Percentiles rank a stretch among this genome's conserved stretches.
phyloP scores from a whole-genome alignment of 495 filamentous ascomycete genomes.

The Xylaria palmicola region DNA sequence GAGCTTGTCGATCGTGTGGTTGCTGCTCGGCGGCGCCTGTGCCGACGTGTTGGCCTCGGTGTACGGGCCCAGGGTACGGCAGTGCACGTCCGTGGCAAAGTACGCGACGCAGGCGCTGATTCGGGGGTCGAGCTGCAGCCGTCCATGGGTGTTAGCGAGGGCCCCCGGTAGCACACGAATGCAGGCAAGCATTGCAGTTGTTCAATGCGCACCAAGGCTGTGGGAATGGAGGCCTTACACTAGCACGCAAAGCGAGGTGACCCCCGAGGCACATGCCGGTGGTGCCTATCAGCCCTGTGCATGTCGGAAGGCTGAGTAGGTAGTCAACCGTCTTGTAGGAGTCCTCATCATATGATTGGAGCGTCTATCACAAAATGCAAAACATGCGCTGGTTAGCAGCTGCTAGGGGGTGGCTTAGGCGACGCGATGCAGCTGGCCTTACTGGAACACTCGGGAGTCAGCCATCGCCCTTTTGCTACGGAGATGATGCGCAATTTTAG shows the following conservation, averaged over 20 bases:
- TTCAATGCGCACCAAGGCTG: not conserved
- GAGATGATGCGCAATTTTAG: no score
- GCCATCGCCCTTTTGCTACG: no score
- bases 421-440: conserved; percentile 3
- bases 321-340: conserved; percentile 68
- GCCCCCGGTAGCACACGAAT: not conserved
- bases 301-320: conserved; percentile 73
- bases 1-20: conserved; percentile 47
- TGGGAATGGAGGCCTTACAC: conserved; percentile 34
- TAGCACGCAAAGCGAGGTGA: conserved; percentile 82
- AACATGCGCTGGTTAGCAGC: conserved; percentile 10
- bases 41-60: conserved; percentile 31
- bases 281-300: conserved; percentile 79
- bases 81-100: conserved; percentile 92
- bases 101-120: conserved; percentile 79
- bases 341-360: conserved; percentile 89
- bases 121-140: conserved; percentile 60
- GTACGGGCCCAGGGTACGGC: conserved; percentile 63
- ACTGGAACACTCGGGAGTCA: no score
- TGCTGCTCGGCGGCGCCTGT: conserved; percentile 27
- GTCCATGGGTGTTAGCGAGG: not conserved
- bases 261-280: conserved; percentile 97
- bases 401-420: not conserved
- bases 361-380: conserved; percentile 52
- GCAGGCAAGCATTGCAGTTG: not conserved